These are phyloP conservation scores for Endotrypanum monterogeii DNA, from an alignment of 208 protist genomes.

Conservation along the genomic window DNA sequence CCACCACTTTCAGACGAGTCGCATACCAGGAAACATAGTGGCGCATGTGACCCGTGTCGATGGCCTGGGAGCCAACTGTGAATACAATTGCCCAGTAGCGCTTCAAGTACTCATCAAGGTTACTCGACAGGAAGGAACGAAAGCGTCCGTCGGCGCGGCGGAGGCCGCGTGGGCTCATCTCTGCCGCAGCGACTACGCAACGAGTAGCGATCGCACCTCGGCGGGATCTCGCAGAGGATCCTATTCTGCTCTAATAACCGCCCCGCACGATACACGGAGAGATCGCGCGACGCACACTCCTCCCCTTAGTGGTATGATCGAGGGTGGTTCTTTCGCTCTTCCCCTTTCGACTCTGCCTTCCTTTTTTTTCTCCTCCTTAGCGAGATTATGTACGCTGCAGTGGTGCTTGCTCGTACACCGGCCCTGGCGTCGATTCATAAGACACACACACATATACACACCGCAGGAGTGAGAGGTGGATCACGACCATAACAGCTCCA, in stretches of 20 bases:
- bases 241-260: neutral
- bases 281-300: neutral
- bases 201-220: neutral
- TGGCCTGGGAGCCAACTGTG: constrained; percentile 64
- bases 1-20: constrained; percentile 82
- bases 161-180: constrained; percentile 12
- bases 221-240: neutral
- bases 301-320: neutral
- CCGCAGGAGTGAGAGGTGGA: too few species aligned
- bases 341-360: too few species aligned
- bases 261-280: neutral
- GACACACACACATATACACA: too few species aligned
- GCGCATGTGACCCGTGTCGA: constrained; percentile 84
- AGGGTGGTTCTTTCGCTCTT: too few species aligned
- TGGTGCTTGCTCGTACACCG: too few species aligned
- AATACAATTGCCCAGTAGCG: constrained; percentile 88
- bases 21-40: constrained; percentile 91
- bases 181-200: neutral
- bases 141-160: constrained; percentile 27
- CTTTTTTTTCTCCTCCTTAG: too few species aligned
- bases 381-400: too few species aligned
- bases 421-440: too few species aligned
- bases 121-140: constrained; percentile 62
- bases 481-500: too few species aligned
- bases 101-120: constrained; percentile 67